Evolutionary conservation across 495 filamentous ascomycete genomes (phyloP), one percentile per base, ranked within the genome.

Genomic region (Annulohypoxylon moriforme): DNA sequence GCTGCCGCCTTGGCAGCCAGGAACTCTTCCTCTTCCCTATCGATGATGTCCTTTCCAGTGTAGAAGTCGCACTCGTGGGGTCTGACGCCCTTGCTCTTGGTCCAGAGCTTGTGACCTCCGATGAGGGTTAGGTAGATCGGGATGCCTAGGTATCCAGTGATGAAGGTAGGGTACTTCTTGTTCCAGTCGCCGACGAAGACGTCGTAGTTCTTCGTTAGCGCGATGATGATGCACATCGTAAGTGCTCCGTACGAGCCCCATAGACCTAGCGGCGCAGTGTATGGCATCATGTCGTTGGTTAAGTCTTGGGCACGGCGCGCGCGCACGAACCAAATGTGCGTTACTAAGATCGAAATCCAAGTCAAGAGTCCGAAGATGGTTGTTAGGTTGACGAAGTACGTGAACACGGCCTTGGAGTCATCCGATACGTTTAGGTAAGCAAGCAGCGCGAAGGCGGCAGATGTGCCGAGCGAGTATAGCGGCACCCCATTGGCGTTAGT

Each of bases 311-410:
- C 94, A 50, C 84, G 84, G 62, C 93, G 90, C 0, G 90, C 94
- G 0, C 85, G 83, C 25, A 94, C 85, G 74, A 96, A 97, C 79
- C 78, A 90, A 73, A 97, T 91, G 79, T 97, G 93, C 0, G 91
- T 90, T 56, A 95, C 85, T 0, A 96, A 85, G 60, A 96, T 90
- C 0, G 92, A 94, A 64, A 96, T 90, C 92, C 93, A 94, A 67
- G 91, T 94, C 24, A 97, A 76, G 7, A 94, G 84, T 47, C 92
- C 92, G 75, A 93, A 92, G 72, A 94, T 91, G 34, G 90, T 92
- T 33, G 90, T 90, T 31, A 97, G 84, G 76, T 94, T 93, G 68
- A 96, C 90, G 67, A 97, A 96, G 85, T 95, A 96, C 22, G 81
- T 84, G 78, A 97, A 97, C 2, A 97, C 92, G 0, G 78, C 83